These are phyloP conservation scores for Cystofilobasidium bisporidii DNA, from an alignment of 768 basidiomycete genomes.

Conservation along the genomic window DNA sequence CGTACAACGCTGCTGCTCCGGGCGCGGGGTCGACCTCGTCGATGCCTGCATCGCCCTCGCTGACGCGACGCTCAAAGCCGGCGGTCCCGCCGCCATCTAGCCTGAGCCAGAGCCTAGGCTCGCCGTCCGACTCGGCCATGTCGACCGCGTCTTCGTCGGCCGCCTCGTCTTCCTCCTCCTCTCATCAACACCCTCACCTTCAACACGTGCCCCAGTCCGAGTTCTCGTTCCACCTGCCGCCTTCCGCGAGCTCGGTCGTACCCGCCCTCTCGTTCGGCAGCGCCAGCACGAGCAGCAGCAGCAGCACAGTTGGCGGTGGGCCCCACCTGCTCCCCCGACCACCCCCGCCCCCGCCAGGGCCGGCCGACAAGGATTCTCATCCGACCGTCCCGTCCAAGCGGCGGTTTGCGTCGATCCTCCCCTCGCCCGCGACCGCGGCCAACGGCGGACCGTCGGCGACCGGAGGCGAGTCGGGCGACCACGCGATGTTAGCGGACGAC, in stretches of 20 bases:
- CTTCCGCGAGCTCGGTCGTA: background rate
- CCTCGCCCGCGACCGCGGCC: background rate
- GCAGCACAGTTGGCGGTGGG: no score
- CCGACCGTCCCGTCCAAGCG: background rate
- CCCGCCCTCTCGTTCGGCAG: background rate
- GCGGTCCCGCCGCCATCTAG: background rate
- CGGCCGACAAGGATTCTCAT: no score
- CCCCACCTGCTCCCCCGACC: no score
- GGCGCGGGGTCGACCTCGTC: background rate
- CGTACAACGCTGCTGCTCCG: no score
- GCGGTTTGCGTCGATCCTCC: background rate
- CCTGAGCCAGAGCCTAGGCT: background rate
- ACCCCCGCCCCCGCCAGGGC: no score
- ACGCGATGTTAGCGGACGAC: background rate
- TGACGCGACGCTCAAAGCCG: background rate
- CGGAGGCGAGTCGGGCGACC: background rate
- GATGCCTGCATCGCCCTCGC: background rate
- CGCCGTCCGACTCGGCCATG: background rate
- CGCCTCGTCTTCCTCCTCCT: background rate
- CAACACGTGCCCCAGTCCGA: background rate
- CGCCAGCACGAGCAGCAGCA: background rate
- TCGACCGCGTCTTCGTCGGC: background rate
- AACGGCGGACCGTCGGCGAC: background rate
- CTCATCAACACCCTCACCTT: background rate
- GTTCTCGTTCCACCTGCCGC: background rate